These are phyloP conservation scores for Kwoniella bestiolae DNA, from an alignment of 768 basidiomycete genomes.

Conservation along the genomic window DNA sequence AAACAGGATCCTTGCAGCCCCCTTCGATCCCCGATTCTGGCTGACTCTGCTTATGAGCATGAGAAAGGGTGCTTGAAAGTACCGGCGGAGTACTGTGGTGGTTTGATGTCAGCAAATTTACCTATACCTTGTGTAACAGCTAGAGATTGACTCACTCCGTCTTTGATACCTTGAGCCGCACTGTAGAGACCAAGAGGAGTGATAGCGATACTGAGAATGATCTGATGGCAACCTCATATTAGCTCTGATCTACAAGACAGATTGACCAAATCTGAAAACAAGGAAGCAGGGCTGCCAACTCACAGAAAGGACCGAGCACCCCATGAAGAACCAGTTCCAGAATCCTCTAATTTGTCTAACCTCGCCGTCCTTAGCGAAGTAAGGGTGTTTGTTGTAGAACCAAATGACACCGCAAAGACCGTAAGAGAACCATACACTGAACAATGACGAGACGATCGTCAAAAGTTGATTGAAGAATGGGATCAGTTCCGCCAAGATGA, in stretches of 20 bases:
- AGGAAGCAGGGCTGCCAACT: not conserved
- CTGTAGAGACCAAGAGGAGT: slow-evolving; percentile 44
- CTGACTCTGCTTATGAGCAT: slow-evolving; percentile 23
- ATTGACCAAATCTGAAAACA: not conserved
- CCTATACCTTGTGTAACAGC: not conserved
- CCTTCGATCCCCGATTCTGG: not conserved
- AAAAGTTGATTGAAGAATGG: slow-evolving; percentile 49
- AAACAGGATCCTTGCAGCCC: too few species aligned
- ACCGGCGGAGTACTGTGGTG: slow-evolving; percentile 30
- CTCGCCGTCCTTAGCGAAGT: slow-evolving; percentile 20
- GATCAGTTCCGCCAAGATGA: slow-evolving; percentile 38
- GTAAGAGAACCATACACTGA: slow-evolving; percentile 43
- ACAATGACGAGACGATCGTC: slow-evolving; percentile 42
- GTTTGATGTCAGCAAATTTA: not conserved
- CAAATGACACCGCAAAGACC: slow-evolving; percentile 39
- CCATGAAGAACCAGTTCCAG: slow-evolving; percentile 9
- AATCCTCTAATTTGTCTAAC: slow-evolving; percentile 3
- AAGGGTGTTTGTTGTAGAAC: slow-evolving; percentile 31
- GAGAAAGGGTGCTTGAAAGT: slow-evolving; percentile 38
- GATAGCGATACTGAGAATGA: slow-evolving; percentile 32
- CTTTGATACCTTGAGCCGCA: slow-evolving; percentile 34
- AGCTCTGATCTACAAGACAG: too few species aligned
- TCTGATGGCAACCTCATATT: slow-evolving; percentile 13
- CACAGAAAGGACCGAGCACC: slow-evolving; percentile 12
- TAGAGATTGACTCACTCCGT: slow-evolving; percentile 13